These are phyloP conservation scores for Forsythia viridissima DNA, from an alignment of 257 asterid species.

Conservation along the genomic window DNA sequence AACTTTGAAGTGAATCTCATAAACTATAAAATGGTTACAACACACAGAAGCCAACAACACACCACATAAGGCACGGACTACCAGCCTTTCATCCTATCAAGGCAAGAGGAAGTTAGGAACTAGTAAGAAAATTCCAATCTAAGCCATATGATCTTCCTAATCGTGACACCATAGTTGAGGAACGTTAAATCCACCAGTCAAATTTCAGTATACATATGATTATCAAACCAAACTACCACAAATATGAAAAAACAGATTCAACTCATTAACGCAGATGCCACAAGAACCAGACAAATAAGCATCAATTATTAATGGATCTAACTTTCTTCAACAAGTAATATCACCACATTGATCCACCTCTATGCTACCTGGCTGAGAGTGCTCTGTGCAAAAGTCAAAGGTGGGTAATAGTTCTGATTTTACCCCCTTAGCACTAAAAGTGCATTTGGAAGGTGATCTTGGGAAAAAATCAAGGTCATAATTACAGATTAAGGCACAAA, in stretches of 20 bases:
- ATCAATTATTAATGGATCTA: neutral
- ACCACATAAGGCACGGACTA: neutral
- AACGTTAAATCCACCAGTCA: neutral
- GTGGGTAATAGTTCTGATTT: neutral
- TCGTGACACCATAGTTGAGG: neutral
- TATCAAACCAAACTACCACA: neutral
- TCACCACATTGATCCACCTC: neutral
- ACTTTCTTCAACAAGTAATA: neutral
- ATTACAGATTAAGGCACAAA: neutral
- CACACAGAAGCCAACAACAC: slow-evolving; percentile 4
- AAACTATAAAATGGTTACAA: slow-evolving; percentile 8
- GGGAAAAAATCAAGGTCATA: neutral
- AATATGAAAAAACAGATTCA: neutral
- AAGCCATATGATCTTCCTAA: neutral
- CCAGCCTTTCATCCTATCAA: slow-evolving; percentile 18
- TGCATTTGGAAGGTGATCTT: neutral
- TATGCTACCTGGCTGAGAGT: neutral
- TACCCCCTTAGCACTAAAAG: neutral
- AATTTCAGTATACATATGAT: neutral
- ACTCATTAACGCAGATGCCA: neutral
- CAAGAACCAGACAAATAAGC: neutral
- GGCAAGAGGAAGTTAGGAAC: slow-evolving; percentile 15
- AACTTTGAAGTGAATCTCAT: slow-evolving; percentile 3
- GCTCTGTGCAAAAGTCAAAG: neutral
- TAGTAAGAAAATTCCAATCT: slow-evolving; percentile 11